Conservation (phyloP, 1,284 basidiomycete species). For the Thecaphora frezii region DNA sequence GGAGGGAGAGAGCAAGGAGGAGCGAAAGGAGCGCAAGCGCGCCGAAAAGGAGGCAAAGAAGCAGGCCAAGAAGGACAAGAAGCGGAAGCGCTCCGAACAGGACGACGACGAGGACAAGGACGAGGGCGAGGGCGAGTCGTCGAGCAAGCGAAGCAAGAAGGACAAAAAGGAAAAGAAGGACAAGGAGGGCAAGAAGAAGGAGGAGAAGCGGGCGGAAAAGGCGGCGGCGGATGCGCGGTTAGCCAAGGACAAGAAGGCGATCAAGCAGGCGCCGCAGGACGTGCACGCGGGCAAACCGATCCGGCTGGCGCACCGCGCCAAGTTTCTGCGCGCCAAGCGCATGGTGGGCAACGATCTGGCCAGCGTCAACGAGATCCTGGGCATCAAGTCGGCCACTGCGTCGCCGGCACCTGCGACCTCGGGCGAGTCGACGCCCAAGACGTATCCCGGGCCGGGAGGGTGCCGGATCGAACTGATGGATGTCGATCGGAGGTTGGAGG, state of each 20-base stretch:
- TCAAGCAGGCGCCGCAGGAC: slow-evolving; percentile 29
- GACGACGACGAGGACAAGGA: slow-evolving; percentile 12
- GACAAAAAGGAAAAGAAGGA: slow-evolving; percentile 22
- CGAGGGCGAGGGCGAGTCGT: slow-evolving; percentile 11
- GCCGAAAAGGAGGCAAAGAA: slow-evolving; percentile 8
- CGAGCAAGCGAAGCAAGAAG: slow-evolving; percentile 20
- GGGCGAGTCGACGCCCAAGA: slow-evolving; percentile 9
- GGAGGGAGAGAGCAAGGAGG: slow-evolving; percentile 6
- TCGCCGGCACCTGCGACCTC: background rate
- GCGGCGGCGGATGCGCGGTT: slow-evolving; percentile 10
- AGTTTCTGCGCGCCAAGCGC: slow-evolving; percentile 54
- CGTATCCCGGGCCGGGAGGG: slow-evolving; percentile 30
- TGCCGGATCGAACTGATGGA: slow-evolving; percentile 31
- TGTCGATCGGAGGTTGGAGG: slow-evolving; percentile 23
- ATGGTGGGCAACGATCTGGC: slow-evolving; percentile 41
- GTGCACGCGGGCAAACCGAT: slow-evolving; percentile 14
- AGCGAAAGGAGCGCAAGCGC: slow-evolving; percentile 9
- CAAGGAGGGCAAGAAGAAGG: slow-evolving; percentile 10
- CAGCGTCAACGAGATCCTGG: slow-evolving; percentile 55
- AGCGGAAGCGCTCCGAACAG: slow-evolving; percentile 15
- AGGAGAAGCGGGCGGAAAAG: slow-evolving; percentile 12
- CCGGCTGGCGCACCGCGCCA: slow-evolving; percentile 45
- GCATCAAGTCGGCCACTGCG: slow-evolving; percentile 35
- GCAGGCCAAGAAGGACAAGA: slow-evolving; percentile 14
- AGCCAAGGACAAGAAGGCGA: slow-evolving; percentile 14